Evolutionary conservation across 352 stramenopile species (phyloP).

Genomic region (Poterioochromonas sp.): DNA sequence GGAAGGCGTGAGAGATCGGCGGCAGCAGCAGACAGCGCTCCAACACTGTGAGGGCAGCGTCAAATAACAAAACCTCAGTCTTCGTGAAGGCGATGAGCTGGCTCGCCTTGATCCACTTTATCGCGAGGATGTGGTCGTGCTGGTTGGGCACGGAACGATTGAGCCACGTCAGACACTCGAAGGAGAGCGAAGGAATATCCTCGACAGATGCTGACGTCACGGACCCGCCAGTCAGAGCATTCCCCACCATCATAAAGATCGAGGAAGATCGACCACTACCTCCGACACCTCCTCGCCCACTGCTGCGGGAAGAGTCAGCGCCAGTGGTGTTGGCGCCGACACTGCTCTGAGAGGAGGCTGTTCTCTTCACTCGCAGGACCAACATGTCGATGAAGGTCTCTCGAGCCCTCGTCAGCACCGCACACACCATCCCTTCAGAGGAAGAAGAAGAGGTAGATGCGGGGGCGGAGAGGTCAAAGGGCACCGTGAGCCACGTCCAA

Average conservation of each 20-base stretch:
- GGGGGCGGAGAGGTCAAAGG: background rate
- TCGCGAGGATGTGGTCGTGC: background rate
- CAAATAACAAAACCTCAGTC: background rate
- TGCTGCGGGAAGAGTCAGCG: background rate
- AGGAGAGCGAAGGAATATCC: too few relatives aligned
- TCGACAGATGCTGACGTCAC: too few relatives aligned
- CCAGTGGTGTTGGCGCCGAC: background rate
- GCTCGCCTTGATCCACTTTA: slow-evolving; percentile 20
- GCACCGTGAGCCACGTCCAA: background rate
- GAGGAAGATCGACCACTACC: too few relatives aligned
- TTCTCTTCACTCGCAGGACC: too few relatives aligned
- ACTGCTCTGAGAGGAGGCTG: background rate
- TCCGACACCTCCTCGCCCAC: background rate
- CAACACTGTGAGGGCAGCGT: background rate
- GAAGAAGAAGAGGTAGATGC: background rate
- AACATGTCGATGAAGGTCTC: too few relatives aligned
- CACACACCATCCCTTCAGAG: background rate
- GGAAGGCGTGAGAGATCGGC: background rate
- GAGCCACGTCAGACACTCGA: too few relatives aligned
- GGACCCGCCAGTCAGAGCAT: too few relatives aligned
- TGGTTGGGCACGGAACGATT: too few relatives aligned
- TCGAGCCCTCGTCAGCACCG: too few relatives aligned
- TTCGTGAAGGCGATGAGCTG: slow-evolving; percentile 3
- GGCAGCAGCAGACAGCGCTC: background rate
- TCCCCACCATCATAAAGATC: too few relatives aligned